Base-by-base conservation (phyloP, 805 yeast genomes). In the Schizosaccharomyces japonicus region DNA sequence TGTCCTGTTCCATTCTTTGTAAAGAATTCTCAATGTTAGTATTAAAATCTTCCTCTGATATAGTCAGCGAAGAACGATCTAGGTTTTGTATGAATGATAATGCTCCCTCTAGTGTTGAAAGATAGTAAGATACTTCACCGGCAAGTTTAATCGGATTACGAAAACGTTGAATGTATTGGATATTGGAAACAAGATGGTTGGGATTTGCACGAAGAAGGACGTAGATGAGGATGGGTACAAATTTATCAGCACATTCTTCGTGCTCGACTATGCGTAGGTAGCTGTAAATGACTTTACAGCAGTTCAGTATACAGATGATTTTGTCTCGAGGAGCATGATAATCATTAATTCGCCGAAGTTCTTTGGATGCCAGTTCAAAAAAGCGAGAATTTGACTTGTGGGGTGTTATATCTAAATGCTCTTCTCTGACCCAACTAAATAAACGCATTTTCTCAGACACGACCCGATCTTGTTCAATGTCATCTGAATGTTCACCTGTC, bases 321-420 rank as follows among this genome's bases (percentile, higher is more conserved):
- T 90, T 90, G 58, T 92, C 98, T 48, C 98, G 67, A 13, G 98
- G 98, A 0, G 96, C 87, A 54, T 92, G 72, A 59, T 79, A 92
- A 48, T 73, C 69, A 60, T 80, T 79, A 56, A 90, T 76, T 55
- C 83, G 83, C 52, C 68, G 66, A 45, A 90, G 66, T 60, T 90
- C 96, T 21, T 25, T 26, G 5, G 45, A 21, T 3, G 46, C 46
- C 8, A 79, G 67, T 54, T 59, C 67, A 54, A 75, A 70, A 60
- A 75, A 85, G 23, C 69, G 67, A 21, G 67, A 29, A n/a, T 23
- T 42, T 6, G 31, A 28, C n/a, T 28, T 29, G 15, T 58, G 32
- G 17, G n/a, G 19, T 42, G 19, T 42, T 8, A 87, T 69, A 57
- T 92, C 98, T 36, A 90, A 66, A 58, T 87, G 92, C 11, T 67